Base-by-base conservation (phyloP, 345 rosid species). In the Balakata baccata region DNA sequence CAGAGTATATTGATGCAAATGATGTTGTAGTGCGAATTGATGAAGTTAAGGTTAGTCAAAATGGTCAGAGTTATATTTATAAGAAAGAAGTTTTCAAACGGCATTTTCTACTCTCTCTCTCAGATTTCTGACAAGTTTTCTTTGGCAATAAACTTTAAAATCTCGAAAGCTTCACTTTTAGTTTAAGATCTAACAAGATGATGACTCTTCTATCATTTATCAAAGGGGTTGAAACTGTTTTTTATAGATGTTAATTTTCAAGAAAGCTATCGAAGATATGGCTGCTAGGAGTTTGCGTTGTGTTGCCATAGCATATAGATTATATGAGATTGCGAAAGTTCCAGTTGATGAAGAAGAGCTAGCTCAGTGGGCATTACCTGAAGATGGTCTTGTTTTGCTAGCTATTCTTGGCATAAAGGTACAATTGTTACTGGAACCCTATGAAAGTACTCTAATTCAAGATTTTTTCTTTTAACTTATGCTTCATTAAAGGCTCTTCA, bases 341-440 rank as follows among this genome's bases (percentile, higher is more conserved):
- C 98, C 92, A 11, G 73, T 73, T 13, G 86, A 84, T 81, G 89
- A 86, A 53, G 89, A 90, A 78, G 76, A 76, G 18, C 45, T 62
- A 58, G 29, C 18, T 25, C 76, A 84, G 62, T 96, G 99, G 99
- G 80, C 49, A 66, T 85, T 96, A 76, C 99, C 99, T 46, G 93
- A 96, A 71, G 93, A 93, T 77, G 88, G 88, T 39, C 88, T 96
- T 81, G 82, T 89, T 85, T 84, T 96, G 90, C 91, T 96, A 60
- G 92, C 93, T 38, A 91, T 93, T 73, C 84, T 91, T 81, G 99
- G 99, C 61, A 88, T 96, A 49, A 93, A 93, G 99, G 99, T 95
- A 39, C 34, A 1, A 29, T 29, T 29, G 34, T 22, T n/a, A 46
- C 45, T 13, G 10, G 54, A 5, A 5, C 23, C 47, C 23, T 3